Evolutionary conservation across 176 grass and related monocot genomes (phyloP).

Genomic region (Hyparrhenia diplandra): DNA sequence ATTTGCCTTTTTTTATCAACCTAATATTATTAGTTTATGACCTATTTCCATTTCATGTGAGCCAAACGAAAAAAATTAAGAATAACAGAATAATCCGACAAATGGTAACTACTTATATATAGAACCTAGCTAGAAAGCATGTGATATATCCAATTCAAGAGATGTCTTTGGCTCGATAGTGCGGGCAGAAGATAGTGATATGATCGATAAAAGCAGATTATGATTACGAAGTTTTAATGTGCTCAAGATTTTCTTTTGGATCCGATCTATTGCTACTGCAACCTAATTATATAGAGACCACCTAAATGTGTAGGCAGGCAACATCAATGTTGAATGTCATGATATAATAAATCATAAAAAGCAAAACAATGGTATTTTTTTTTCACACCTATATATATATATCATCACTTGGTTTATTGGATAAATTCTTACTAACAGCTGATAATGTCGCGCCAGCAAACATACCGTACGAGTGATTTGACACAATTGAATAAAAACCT

Average conservation of each 20-base stretch:
- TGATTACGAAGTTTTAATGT: neutral
- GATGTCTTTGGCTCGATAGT: neutral
- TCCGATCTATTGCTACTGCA: neutral
- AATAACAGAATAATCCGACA: slow-evolving; percentile 43
- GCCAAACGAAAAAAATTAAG: slow-evolving; percentile 17
- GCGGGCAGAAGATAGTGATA: neutral
- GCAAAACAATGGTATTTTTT: neutral
- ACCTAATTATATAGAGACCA: slow-evolving; percentile 6
- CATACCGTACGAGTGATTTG: neutral
- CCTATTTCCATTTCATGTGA: slow-evolving; percentile 16
- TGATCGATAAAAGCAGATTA: neutral
- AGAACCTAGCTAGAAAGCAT: slow-evolving; percentile 37
- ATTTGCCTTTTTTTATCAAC: slow-evolving; percentile 21
- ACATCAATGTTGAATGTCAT: slow-evolving; percentile 30
- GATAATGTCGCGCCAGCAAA: neutral
- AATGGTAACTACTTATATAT: slow-evolving; percentile 40
- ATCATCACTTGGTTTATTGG: slow-evolving; percentile 26
- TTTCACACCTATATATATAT: neutral
- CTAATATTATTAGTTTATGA: slow-evolving; percentile 21
- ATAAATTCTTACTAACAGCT: neutral
- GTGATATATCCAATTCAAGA: slow-evolving; percentile 22
- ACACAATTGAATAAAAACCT: neutral
- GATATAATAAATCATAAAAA: neutral
- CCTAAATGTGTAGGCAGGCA: slow-evolving; percentile 28
- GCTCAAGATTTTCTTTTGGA: neutral